Conservation (phyloP, 2,329 filamentous ascomycete species). For the Aaosphaeria arxii region DNA sequence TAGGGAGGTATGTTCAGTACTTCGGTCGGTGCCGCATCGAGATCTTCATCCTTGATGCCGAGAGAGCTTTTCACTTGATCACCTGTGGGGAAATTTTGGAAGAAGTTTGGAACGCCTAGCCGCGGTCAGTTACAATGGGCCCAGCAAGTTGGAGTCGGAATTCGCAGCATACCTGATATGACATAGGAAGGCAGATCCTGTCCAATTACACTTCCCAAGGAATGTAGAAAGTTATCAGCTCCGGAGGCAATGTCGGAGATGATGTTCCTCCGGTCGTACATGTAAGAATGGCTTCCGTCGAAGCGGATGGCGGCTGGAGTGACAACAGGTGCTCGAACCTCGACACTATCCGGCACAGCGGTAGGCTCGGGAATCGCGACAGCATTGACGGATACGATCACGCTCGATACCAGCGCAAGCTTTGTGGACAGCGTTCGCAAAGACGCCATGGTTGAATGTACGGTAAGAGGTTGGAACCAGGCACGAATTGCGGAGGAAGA, state of each 20-base stretch:
- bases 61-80: conserved; percentile 59
- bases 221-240: conserved; percentile 25
- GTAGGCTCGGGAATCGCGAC: conserved; percentile 31
- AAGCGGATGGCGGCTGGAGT: conserved; percentile 35
- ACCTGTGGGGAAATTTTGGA: conserved; percentile 64
- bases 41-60: conserved; percentile 56
- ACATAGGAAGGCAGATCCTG: conserved; percentile 36
- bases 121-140: not conserved
- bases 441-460: not conserved
- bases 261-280: conserved; percentile 27
- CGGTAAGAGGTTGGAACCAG: not conserved
- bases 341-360: conserved; percentile 23
- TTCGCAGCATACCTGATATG: conserved; percentile 24
- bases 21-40: conserved; percentile 64
- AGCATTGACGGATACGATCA: conserved; percentile 19
- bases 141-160: not conserved
- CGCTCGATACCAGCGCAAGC: conserved; percentile 17
- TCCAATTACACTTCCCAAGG: conserved; percentile 32
- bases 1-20: conserved; percentile 66
- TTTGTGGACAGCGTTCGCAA: not conserved
- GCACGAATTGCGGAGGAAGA: too few species aligned
- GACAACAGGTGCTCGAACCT: conserved; percentile 26
- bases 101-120: conserved; percentile 61
- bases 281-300: conserved; percentile 27
- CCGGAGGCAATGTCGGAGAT: conserved; percentile 30